Evolutionary conservation across 805 yeast species (phyloP), one percentile per base, ranked within the genome.

Genomic region (Wickerhamiella sorbophila): DNA sequence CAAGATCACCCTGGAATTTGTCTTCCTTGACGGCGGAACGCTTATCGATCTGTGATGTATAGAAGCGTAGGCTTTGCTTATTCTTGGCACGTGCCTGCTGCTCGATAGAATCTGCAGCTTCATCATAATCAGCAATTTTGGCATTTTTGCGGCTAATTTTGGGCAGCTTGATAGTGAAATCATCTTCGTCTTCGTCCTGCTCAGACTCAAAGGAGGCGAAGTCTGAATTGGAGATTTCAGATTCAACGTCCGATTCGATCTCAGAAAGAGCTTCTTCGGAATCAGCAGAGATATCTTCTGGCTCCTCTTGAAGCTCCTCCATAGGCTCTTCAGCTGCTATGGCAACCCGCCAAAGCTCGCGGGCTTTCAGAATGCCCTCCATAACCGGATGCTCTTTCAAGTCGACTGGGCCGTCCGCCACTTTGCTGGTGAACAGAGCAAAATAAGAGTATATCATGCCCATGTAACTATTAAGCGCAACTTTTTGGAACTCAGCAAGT

Each of bases 31-130:
- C 21, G 5, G 38, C 43, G 4, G 47, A 39, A 40, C 78, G 79
- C 63, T 87, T 94, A 59, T 86, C 95, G 60, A 91, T 87, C 62
- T 88, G 87, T 44, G 97, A 83, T 1, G 98, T 91, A 70, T 91
- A 91, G 75, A 91, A 91, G 46, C 97, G 77, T 53, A 91, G 72
- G 2, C 94, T 72, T 45, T 71, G 74, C 65, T 87, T 88, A 44
- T 86, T 97, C 55, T 84, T 94, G 36, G 72, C 52, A 1, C 57
- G 48, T 3, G 54, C 55, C 33, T 52, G 55, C 44, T 51, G 70
- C 61, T 91, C 97, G 38, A 85, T 77, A 21, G 76, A 91, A 39
- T 82, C 93, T 35, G 82, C 75, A 22, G 59, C 67, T 54, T 85
- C 94, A n/a, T 74, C 68, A 54, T 65, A 78, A 58, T 80, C 91